Evolutionary conservation across 1,284 basidiomycete genomes (phyloP).

Genomic region (Sanghuangporus weigelae): DNA sequence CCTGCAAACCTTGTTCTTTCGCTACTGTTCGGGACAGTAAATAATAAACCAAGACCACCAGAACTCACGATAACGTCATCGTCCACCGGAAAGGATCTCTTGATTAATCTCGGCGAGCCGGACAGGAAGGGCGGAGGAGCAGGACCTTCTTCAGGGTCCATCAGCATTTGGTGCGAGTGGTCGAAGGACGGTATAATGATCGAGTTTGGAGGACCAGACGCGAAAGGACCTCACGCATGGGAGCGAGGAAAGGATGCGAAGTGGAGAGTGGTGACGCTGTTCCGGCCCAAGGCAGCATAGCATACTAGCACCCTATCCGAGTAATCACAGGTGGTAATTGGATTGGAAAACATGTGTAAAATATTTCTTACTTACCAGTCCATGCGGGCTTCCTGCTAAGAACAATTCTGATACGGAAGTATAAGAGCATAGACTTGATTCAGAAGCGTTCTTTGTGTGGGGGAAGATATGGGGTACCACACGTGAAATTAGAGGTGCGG

Average conservation of each 20-base stretch:
- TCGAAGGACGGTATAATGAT: constrained; percentile 73
- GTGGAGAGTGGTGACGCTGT: constrained; percentile 72
- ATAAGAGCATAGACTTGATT: no score
- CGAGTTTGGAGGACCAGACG: constrained; percentile 74
- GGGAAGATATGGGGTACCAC: background rate
- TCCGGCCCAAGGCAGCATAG: constrained; percentile 29
- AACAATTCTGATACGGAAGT: background rate
- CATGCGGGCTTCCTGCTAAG: background rate
- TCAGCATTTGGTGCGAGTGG: constrained; percentile 92
- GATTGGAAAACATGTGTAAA: background rate
- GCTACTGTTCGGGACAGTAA: constrained; percentile 35
- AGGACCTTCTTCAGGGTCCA: constrained; percentile 76
- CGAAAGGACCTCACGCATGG: constrained; percentile 77
- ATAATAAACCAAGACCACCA: constrained; percentile 32
- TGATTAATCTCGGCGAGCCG: constrained; percentile 73
- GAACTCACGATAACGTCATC: constrained; percentile 40
- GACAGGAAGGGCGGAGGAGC: constrained; percentile 81
- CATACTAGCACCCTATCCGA: background rate
- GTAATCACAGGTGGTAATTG: background rate
- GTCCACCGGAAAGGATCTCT: constrained; percentile 73
- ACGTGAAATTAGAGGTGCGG: background rate
- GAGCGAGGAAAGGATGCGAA: constrained; percentile 74
- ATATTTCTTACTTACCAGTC: no score
- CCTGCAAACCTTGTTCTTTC: constrained; percentile 44
- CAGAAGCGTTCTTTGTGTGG: no score